Conservation (phyloP, 257 asterid genomes). For the Primulina eburnea region DNA sequence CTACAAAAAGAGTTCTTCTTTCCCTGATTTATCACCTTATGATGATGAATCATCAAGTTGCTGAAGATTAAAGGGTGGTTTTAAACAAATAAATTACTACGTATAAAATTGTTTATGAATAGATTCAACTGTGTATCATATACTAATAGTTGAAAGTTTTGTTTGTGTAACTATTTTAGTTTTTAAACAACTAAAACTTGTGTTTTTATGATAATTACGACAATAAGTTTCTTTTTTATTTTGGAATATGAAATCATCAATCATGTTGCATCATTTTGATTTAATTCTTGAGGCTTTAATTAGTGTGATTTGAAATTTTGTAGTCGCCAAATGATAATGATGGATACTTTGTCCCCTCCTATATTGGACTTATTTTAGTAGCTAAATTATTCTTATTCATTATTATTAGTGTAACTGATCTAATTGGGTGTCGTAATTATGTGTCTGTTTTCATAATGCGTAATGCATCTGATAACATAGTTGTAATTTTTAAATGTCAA, state of each 20-base stretch:
- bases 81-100: background rate
- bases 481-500: too few relatives aligned
- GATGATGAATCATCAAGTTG: background rate
- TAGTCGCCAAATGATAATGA: background rate
- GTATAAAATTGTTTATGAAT: too few relatives aligned
- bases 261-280: background rate
- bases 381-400: background rate
- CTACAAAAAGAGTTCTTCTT: background rate
- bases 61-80: background rate
- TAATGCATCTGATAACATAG: background rate
- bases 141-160: too few relatives aligned
- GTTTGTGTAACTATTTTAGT: too few relatives aligned
- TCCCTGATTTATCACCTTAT: too few relatives aligned
- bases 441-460: background rate
- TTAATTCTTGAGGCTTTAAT: background rate
- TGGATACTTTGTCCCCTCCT: background rate
- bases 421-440: background rate
- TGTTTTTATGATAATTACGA: too few relatives aligned
- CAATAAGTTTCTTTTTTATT: too few relatives aligned
- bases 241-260: background rate
- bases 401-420: background rate
- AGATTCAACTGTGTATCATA: too few relatives aligned
- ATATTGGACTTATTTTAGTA: background rate
- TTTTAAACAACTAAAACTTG: too few relatives aligned
- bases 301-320: constrained; percentile 3